Evolutionary conservation across 2,329 filamentous ascomycete species (phyloP).

Genomic region (Microcyclosporella mali): DNA sequence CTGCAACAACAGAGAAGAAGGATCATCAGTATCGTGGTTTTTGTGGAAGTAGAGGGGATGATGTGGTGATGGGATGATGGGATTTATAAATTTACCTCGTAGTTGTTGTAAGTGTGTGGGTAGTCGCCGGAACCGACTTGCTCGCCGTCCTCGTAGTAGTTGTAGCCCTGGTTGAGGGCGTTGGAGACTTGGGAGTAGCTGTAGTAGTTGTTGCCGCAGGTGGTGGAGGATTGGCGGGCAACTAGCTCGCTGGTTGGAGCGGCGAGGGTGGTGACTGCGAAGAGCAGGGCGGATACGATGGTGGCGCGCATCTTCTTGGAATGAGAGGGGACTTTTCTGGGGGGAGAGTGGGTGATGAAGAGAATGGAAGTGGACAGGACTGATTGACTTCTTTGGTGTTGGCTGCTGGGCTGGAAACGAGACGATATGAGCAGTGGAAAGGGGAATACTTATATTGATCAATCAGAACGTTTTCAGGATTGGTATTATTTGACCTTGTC

Average conservation of each 20-base stretch:
- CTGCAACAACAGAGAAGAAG: no score
- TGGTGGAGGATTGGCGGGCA: slow-evolving; percentile 43
- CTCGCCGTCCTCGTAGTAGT: slow-evolving; percentile 37
- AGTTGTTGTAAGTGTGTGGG: slow-evolving; percentile 26
- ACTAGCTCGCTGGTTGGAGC: slow-evolving; percentile 20
- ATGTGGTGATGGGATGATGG: no score
- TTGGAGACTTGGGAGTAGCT: slow-evolving; percentile 43
- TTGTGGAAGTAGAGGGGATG: slow-evolving; percentile 5
- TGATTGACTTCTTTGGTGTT: slow-evolving; percentile 1
- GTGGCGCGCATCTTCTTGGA: slow-evolving; percentile 23
- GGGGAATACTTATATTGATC: slow-evolving; percentile 12
- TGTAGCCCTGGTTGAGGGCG: slow-evolving; percentile 49
- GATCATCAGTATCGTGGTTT: slow-evolving; percentile 36
- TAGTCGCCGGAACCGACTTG: slow-evolving; percentile 34
- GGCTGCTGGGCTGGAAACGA: not conserved
- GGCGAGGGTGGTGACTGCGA: slow-evolving; percentile 25
- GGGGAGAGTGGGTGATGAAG: slow-evolving; percentile 4
- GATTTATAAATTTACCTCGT: slow-evolving; percentile 5
- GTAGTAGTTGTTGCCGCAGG: slow-evolving; percentile 52
- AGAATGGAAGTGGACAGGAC: slow-evolving; percentile 1
- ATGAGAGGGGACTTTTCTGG: no score
- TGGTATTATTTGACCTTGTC: no score
- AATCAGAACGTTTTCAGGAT: no score
- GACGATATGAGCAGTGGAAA: no score
- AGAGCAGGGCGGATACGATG: slow-evolving; percentile 25